A percentile compares a stretch with the other conserved stretches of the same genome.
Evolutionary conservation across 441 rosid species (phyloP).

Genomic region (Capsella rubella): DNA sequence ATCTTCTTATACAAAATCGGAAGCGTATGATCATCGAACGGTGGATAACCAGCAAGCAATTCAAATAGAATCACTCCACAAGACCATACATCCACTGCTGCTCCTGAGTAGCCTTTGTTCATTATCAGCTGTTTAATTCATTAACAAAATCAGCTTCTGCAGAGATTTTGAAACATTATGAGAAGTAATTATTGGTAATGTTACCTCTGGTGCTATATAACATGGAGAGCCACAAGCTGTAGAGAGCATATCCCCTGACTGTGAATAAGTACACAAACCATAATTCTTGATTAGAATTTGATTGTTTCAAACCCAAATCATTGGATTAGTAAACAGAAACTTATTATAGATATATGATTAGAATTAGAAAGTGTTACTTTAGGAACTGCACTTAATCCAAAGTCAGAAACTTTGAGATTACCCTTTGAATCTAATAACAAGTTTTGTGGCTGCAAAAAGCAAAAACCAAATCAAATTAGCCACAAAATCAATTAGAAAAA

Average conservation of each 20-base stretch:
- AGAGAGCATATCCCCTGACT: constrained; percentile 80
- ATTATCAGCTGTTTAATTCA: constrained; percentile 65
- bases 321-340: not conserved
- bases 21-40: constrained; percentile 79
- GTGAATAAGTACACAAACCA: constrained; percentile 26
- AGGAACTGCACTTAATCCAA: constrained; percentile 78
- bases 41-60: constrained; percentile 74
- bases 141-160: constrained; percentile 22
- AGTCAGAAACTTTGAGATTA: constrained; percentile 85
- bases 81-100: constrained; percentile 94
- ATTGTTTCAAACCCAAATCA: constrained; percentile 17
- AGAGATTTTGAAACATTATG: constrained; percentile 5
- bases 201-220: constrained; percentile 94
- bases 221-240: constrained; percentile 96
- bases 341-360: not conserved
- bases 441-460: constrained; percentile 74
- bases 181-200: not conserved
- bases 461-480: constrained; percentile 17
- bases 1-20: constrained; percentile 74
- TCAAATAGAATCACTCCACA: constrained; percentile 88
- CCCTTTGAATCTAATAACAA: constrained; percentile 75
- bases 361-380: constrained; percentile 54
- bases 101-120: constrained; percentile 81
- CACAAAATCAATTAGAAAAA: not conserved
- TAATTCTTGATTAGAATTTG: constrained; percentile 20